Percentiles rank a stretch among this genome's conserved stretches.
Evolutionary conservation across 139 green algal genomes (phyloP).

Genomic region (Micromonas pusilla): DNA sequence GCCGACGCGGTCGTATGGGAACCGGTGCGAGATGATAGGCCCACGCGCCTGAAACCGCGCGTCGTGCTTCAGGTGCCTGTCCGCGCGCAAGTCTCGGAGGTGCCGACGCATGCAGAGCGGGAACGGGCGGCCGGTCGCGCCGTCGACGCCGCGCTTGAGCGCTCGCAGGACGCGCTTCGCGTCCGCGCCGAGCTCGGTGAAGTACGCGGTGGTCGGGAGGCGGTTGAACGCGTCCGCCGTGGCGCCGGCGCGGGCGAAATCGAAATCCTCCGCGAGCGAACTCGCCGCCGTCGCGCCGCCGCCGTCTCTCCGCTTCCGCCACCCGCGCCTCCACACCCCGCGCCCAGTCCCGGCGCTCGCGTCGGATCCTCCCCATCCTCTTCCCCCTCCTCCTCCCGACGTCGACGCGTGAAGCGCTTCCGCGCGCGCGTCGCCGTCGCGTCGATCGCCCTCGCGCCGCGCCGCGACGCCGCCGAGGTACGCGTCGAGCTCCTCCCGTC

Average conservation of each 20-base stretch:
- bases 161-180: neutral
- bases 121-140: neutral
- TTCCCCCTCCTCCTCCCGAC: neutral
- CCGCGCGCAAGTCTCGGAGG: neutral
- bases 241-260: neutral
- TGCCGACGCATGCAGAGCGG: constrained; percentile 8
- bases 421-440: neutral
- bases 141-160: neutral
- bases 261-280: too few species aligned
- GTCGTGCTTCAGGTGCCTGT: neutral
- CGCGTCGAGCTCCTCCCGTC: too few species aligned
- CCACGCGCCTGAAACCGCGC: too few species aligned
- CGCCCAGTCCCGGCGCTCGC: neutral
- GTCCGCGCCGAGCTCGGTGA: neutral
- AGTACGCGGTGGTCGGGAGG: neutral
- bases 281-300: neutral
- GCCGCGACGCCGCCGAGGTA: neutral
- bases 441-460: neutral
- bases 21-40: too few species aligned
- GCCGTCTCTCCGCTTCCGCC: neutral
- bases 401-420: neutral
- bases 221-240: neutral
- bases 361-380: neutral
- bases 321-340: neutral
- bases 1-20: too few species aligned